Evolutionary conservation across 768 basidiomycete species (phyloP), one percentile per base, ranked within the genome.

Genomic region (Piloderma croceum): DNA sequence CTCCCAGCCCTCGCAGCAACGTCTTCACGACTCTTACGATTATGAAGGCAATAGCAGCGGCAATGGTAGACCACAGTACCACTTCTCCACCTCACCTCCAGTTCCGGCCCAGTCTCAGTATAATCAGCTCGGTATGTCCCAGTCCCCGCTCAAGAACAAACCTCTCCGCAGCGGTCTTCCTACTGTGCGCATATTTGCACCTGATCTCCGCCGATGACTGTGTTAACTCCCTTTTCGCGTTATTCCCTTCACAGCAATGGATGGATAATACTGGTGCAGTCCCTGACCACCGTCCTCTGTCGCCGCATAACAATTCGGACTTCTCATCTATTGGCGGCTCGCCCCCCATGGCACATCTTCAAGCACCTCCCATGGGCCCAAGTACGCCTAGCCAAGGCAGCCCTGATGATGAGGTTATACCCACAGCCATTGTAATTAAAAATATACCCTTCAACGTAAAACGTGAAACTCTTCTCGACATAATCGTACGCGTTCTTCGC

Each of bases 381-480:
- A 64, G 57, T 46, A 73, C 77, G 10, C 73, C 79, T 35, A 65
- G 62, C 43, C 70, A 65, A 57, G 27, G 27, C 9, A 74, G 65
- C 44, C 53, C 60, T 31, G 88, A 90, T 52, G 91, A 96, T 64
- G 92, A 96, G 62, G 75, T 96, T 62, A 98, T 98, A 66, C 94
- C 94, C 41, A 98, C 93, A 7, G 96, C 96, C 40, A 97, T 99
- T 57, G 96, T 99, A 59, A 97, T 99, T 65, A 99, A 99, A 79
- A 97, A 97, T 73, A 99, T 99, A 69, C 94, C 94, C 51, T 99
- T 99, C 74, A 92, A 92, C 56, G 91, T 97, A 51, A 90, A 92
- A 68, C 83, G 90, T 58, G 94, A 98, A 69, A 90, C 90, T 32
- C 78, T 99, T 52, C 81, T 98, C 57, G 84, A 87, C 68, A 91